Percentiles rank a stretch among this genome's conserved stretches.
These are phyloP conservation scores for Phanerodontia chrysosporium DNA, from an alignment of 768 basidiomycete species.

Conservation along the genomic window DNA sequence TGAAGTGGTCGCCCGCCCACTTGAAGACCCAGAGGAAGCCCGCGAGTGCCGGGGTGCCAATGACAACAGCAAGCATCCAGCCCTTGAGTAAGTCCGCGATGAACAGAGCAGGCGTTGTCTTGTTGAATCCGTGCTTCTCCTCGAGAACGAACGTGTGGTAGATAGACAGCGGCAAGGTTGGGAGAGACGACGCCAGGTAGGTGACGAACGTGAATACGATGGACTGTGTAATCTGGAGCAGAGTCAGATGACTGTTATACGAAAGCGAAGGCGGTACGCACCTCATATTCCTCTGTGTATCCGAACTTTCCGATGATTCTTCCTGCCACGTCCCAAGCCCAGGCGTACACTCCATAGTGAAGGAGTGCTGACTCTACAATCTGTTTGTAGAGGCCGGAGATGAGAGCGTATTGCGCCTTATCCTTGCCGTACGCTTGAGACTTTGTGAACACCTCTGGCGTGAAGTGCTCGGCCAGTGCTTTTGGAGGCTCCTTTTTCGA, in stretches of 20 bases:
- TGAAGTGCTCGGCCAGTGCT: constrained; percentile 66
- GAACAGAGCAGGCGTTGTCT: constrained; percentile 76
- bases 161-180: constrained; percentile 68
- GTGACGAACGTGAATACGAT: constrained; percentile 71
- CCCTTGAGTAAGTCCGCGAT: constrained; percentile 77
- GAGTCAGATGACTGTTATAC: too few relatives aligned
- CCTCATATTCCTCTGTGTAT: constrained; percentile 71
- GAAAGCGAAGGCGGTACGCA: too few relatives aligned
- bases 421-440: constrained; percentile 89
- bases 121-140: constrained; percentile 96
- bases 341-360: constrained; percentile 75
- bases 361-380: constrained; percentile 64
- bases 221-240: constrained; percentile 80
- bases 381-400: constrained; percentile 74
- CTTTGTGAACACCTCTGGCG: constrained; percentile 71
- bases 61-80: constrained; percentile 61
- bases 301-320: constrained; percentile 46
- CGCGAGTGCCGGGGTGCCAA: constrained; percentile 85
- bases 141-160: constrained; percentile 94
- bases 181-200: constrained; percentile 59
- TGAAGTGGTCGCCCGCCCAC: constrained; percentile 91
- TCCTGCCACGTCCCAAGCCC: constrained; percentile 74
- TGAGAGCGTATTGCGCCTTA: constrained; percentile 79
- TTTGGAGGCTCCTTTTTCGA: constrained; percentile 69
- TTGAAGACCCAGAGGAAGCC: constrained; percentile 86